Conservation (phyloP, 1,284 basidiomycete species). For the Trichosporon ovoides region DNA sequence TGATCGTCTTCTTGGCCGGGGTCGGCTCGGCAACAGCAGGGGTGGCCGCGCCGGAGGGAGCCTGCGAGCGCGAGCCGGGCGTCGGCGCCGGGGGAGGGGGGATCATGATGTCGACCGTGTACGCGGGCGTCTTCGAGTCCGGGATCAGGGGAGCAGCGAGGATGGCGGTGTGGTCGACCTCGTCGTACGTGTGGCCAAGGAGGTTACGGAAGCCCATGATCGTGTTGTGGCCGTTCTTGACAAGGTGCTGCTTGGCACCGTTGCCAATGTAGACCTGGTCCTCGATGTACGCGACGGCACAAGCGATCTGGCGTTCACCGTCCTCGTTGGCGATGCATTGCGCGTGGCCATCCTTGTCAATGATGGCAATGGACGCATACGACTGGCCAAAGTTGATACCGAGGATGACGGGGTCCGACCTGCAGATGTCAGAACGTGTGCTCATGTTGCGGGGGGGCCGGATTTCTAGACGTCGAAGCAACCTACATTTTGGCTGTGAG, state of each 20-base stretch:
- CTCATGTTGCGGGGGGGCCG: neutral
- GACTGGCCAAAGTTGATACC: conserved; percentile 98
- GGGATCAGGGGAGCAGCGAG: conserved; percentile 56
- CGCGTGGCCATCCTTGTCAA: conserved; percentile 89
- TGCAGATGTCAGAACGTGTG: conserved; percentile 9
- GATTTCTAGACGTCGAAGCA: neutral
- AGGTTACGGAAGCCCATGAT: conserved; percentile 91
- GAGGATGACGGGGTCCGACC: conserved; percentile 52
- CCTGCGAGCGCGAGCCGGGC: conserved; percentile 46
- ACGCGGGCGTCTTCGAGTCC: conserved; percentile 70
- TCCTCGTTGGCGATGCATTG: conserved; percentile 98
- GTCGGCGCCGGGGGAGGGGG: conserved; percentile 63
- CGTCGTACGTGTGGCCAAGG: conserved; percentile 71
- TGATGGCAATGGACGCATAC: conserved; percentile 89
- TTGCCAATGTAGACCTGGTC: conserved; percentile 94
- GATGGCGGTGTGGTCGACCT: conserved; percentile 50
- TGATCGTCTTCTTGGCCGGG: conserved; percentile 67
- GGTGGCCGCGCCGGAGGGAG: conserved; percentile 62
- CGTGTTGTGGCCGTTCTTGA: conserved; percentile 92
- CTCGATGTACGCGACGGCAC: conserved; percentile 85
- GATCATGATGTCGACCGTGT: conserved; percentile 76
- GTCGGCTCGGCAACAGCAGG: conserved; percentile 68
- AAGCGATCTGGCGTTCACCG: conserved; percentile 95
- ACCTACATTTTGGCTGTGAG: conserved; percentile 14
- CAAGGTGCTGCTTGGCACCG: conserved; percentile 88